Evolutionary conservation across 2,329 filamentous ascomycete genomes (phyloP), one percentile per base, ranked within the genome.

Genomic region (Sphaerostilbella broomeana): DNA sequence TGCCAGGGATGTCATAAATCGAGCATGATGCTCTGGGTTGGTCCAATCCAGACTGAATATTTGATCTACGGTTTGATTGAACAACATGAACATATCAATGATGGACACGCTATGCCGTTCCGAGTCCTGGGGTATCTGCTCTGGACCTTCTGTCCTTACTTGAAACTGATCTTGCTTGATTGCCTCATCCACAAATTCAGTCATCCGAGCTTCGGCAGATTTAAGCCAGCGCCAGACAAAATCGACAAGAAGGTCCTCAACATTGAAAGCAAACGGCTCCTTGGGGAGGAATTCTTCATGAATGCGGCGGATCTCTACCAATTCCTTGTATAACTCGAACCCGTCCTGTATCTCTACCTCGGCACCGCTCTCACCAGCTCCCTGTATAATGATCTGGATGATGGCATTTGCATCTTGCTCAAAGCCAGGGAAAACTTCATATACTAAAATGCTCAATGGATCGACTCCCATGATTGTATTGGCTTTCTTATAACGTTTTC

Each of bases 201-300:
- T 72, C 54, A 95, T 81, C 55, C 82, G 87, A 22, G 69, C 68
- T 52, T 97, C 88, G 6, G 87, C 88, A 47, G 80, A 77, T 38
- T 76, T 73, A 47, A 98, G 86, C 89, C 89, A 98, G 43, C 87
- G 80, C 89, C 89, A 97, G 5, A 97, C 92, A 59, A 97, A 98
- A 24, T 86, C 83, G 46, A 89, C 84, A 13, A 98, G 71, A 12
- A 94, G 68, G 28, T 81, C 77, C 61, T 98, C 92, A 29, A 98
- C 76, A 48, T 88, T 80, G 59, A 97, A 95, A 4, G 81, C 81
- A 59, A 97, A 98, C 1, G 79, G 76, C 44, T 78, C 69, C 48
- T 71, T 72, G 0, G 86, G 86, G 13, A 95, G 71, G 16, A 79
- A 81, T 46, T 85, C 75, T 6, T 75, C 72, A 58, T 95, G 89